Percentiles rank a stretch among this genome's conserved stretches.
Conservation (phyloP, 371 early-diverging fungal species). For the Mortierella polycephala region DNA sequence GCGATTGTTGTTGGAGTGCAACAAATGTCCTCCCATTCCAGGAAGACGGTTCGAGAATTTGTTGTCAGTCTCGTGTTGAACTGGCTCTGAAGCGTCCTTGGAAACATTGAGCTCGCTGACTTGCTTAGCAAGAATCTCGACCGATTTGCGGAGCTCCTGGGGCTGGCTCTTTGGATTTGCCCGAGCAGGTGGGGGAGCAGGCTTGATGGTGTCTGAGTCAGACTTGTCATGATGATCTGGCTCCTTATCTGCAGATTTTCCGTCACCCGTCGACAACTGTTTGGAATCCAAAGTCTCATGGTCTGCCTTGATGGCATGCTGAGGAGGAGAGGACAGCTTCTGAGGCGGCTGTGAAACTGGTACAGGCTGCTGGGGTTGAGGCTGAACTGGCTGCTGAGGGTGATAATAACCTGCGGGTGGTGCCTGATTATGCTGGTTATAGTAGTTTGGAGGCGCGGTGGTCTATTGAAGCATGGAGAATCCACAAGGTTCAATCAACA, state of each 20-base stretch:
- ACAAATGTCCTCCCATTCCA: constrained; percentile 58
- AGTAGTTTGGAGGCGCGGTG: constrained; percentile 49
- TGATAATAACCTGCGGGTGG: constrained; percentile 38
- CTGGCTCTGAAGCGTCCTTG: constrained; percentile 42
- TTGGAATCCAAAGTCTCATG: constrained; percentile 25
- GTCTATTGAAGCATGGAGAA: constrained; percentile 22
- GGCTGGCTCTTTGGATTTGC: constrained; percentile 43
- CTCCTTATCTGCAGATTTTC: constrained; percentile 21
- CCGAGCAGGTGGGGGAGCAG: constrained; percentile 52
- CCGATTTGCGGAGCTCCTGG: constrained; percentile 57
- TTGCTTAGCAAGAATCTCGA: constrained; percentile 67
- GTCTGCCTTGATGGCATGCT: constrained; percentile 8
- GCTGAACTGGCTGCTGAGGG: constrained; percentile 39
- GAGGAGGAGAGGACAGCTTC: constrained; percentile 26
- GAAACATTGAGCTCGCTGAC: constrained; percentile 64
- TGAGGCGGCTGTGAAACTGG: constrained; percentile 15
- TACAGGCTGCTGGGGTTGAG: constrained; percentile 34
- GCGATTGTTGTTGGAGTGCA: constrained; percentile 56
- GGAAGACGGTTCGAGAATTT: constrained; percentile 51
- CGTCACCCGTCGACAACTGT: constrained; percentile 18
- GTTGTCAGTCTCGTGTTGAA: constrained; percentile 27
- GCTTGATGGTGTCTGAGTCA: constrained; percentile 53
- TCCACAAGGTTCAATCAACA: neutral
- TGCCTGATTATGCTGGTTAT: constrained; percentile 34
- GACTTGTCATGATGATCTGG: constrained; percentile 38